Base-by-base conservation (phyloP, 2,329 filamentous ascomycete genomes). In the Nothophaeocryptopus gaeumannii region DNA sequence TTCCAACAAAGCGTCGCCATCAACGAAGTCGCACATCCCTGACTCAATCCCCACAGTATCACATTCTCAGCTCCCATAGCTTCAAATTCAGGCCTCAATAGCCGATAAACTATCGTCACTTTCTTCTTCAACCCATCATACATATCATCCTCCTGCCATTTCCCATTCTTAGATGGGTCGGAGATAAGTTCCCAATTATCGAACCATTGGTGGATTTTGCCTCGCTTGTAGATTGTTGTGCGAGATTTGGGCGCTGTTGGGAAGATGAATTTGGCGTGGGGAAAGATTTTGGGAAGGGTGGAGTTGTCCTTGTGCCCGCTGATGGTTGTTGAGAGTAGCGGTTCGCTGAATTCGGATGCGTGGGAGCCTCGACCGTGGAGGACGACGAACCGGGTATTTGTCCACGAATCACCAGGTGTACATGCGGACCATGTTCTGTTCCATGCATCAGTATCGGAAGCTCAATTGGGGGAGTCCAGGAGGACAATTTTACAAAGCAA, bases 31-130 rank as follows among this genome's bases (percentile, higher is more conserved):
- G 77, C 78, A 55, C 74, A 79, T 0, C 78, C 78, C 54, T 80
- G 76, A 57, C 78, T 79, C n/a, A 81, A 52, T 0, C 78, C 77
- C 12, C 76, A 75, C 1, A 82, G 52, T 5, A 80, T 62, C 11
- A 81, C 64, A 42, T 76, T 77, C 14, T 55, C 31, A 0, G 66
- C 29, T 40, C 63, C 45, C 48, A 63, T 39, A 10, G n/a, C 5
- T 5, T 16, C 5, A 16, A 47, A 26, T 29, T 56, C 54, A 2
- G 34, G 32, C 4, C 48, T 42, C 9, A 56, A 5, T 8, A 56
- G 35, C 9, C 9, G 13, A 10, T 35, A 20, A 3, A 54, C 49
- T 46, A 70, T 71, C 0, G 42, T 53, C 0, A 58, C 65, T 1
- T 73, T 75, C 53, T 78, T 72, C 4, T 61, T 60, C 1, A 80